Evolutionary conservation across 2,329 filamentous ascomycete genomes (phyloP), one percentile per base, ranked within the genome.

Genomic region (Penicillium fuscoglaucum): DNA sequence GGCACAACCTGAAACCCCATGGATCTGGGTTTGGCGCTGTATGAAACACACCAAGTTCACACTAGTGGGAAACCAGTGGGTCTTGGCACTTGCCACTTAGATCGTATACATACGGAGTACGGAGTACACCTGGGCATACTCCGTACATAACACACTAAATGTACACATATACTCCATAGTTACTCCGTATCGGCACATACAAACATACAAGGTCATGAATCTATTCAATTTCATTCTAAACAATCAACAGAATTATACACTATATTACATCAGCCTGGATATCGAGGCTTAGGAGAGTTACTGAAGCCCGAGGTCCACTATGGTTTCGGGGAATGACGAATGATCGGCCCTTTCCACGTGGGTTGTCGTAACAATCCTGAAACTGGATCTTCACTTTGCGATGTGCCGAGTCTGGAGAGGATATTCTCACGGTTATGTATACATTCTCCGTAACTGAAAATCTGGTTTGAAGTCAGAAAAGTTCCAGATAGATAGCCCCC

Each of bases 1-100:
- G 49, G 21, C 49, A 48, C 35, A 61, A 62, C 60, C 61, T 71
- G 68, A 71, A 71, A 71, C 68, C 61, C 62, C 55, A 59, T 61
- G 63, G 60, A 66, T 63, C 63, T 66, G 57, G 57, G 40, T 40
- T 55, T 48, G 43, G 59, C 57, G 21, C 15, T 19, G 51, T 61
- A 57, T 71, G 70, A 72, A 72, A 72, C 70, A 68, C 68, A 51
- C 67, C 67, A 70, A 59, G 35, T 47, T 45, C 33, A 45, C 63
- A 55, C 66, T 70, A 70, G 62, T 39, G 52, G 51, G 6, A 41
- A 57, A 58, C 65, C 65, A 65, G 67, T 55, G 33, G 39, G 45
- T 49, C 60, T 58, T 50, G 52, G 61, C 41, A 37, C 39, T 46
- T 49, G 26, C 29, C 47, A 17, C 33, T n/a, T 9, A 37, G 47